Evolutionary conservation across 1,139 yeast species (phyloP).

Genomic region (Sugiyamaella xylanicola): DNA sequence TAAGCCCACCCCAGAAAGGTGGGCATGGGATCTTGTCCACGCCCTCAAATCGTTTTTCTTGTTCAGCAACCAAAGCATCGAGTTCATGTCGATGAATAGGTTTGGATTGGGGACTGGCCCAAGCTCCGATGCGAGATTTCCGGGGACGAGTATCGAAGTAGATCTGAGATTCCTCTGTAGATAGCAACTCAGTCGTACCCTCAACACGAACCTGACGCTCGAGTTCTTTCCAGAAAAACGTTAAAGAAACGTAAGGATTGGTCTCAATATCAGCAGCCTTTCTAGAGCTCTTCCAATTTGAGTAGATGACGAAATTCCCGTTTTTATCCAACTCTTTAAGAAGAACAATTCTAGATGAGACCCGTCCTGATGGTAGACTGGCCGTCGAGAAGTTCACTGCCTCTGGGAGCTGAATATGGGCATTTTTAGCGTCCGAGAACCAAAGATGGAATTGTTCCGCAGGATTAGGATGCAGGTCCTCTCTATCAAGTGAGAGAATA

Average conservation of each 20-base stretch:
- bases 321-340: constrained; percentile 83
- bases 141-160: constrained; percentile 88
- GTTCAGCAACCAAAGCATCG: constrained; percentile 51
- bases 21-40: constrained; percentile 77
- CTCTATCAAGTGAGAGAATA: constrained; percentile 60
- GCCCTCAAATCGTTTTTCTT: constrained; percentile 61
- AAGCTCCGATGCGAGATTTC: constrained; percentile 92
- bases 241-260: constrained; percentile 78
- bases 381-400: constrained; percentile 83
- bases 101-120: constrained; percentile 91
- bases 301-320: constrained; percentile 80
- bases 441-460: constrained; percentile 76
- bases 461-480: constrained; percentile 61
- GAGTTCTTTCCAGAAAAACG: constrained; percentile 89
- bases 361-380: constrained; percentile 81
- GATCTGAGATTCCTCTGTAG: constrained; percentile 69
- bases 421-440: constrained; percentile 76
- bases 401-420: constrained; percentile 68
- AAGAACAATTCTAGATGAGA: constrained; percentile 78
- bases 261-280: constrained; percentile 69
- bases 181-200: constrained; percentile 75
- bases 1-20: constrained; percentile 91
- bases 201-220: constrained; percentile 95
- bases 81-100: constrained; percentile 58
- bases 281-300: constrained; percentile 88